Conservation (phyloP, 2,329 filamentous ascomycete genomes). For the Fusarium sulawesiense region DNA sequence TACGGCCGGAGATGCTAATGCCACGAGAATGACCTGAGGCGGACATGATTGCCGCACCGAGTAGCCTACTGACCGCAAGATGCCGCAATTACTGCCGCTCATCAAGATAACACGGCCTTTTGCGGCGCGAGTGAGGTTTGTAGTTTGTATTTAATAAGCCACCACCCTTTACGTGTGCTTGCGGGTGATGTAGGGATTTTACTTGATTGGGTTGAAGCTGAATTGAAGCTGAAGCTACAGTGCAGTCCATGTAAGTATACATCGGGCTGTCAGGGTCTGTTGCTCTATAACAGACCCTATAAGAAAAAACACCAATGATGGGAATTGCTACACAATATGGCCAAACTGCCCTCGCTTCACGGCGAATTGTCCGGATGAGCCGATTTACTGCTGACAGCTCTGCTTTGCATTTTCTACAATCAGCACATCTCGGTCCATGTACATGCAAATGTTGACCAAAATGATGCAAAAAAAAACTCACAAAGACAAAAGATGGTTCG, state of each 20-base stretch:
- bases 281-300: background rate
- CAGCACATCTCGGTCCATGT: background rate
- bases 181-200: conserved; percentile 21
- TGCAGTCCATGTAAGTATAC: background rate
- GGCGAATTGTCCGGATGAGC: background rate
- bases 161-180: background rate
- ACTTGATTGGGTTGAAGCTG: background rate
- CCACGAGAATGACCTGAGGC: background rate
- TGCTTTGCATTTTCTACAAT: conserved; percentile 8
- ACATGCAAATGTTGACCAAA: background rate
- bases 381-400: background rate
- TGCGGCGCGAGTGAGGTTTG: conserved; percentile 23
- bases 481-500: background rate
- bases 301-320: background rate
- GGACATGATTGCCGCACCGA: background rate
- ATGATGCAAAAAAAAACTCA: background rate
- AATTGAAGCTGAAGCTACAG: background rate
- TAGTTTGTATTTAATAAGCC: conserved; percentile 15
- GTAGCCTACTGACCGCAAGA: conserved; percentile 19
- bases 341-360: background rate
- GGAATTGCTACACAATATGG: conserved; percentile 4
- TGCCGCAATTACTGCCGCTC: conserved; percentile 28
- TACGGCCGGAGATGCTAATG: background rate
- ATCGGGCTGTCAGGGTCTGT: background rate
- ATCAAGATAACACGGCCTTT: conserved; percentile 4